Base-by-base conservation (phyloP, 192 early-diverging fungal species). In the Phycomyces blakesleeanus region DNA sequence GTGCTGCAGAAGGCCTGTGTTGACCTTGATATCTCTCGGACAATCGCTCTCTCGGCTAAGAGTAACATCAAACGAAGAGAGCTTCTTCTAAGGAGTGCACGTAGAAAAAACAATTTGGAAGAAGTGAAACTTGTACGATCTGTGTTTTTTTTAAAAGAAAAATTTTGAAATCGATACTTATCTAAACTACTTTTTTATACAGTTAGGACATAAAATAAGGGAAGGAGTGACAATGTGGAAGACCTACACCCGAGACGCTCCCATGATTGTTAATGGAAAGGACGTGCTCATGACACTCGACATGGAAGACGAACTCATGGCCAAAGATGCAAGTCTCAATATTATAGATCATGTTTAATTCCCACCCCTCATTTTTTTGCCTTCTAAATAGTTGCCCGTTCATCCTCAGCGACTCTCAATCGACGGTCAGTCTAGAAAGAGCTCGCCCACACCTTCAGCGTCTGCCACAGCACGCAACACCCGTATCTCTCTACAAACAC, bases 181-280 rank as follows among this genome's bases (percentile, higher is more conserved):
- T 59, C 39, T 52, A n/a, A 53, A 20, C 14, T 56, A 27, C 20
- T 0, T 37, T 0, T 37, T 20, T 39, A 18, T 26, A 7, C 54
- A 68, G 66, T 51, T 68, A 16, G 66, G 66, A 1, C 52, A 60
- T 20, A 68, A 56, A 40, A 68, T 68, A 20, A 37, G 57, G 16
- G 66, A 67, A 78, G 78, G 66, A 65, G 74, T 44, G 68, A 75
- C 15, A 77, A 76, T 76, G 77, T 83, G 67, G 74, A 79, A 53
- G 80, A 81, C 63, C 75, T 82, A 65, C 78, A 80, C 59, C 34
- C 74, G 74, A 18, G 55, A 59, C 22, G 40, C 59, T 11, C 59
- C 66, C 24, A 27, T 68, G 38, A 26, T 68, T 15, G 55, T 60
- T 22, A 57, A 65, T 55, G 66, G 64, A 24, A 47, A 61, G 21